Conservation (phyloP, 2,329 filamentous ascomycete genomes). For the Cadophora luteo-olivacea region DNA sequence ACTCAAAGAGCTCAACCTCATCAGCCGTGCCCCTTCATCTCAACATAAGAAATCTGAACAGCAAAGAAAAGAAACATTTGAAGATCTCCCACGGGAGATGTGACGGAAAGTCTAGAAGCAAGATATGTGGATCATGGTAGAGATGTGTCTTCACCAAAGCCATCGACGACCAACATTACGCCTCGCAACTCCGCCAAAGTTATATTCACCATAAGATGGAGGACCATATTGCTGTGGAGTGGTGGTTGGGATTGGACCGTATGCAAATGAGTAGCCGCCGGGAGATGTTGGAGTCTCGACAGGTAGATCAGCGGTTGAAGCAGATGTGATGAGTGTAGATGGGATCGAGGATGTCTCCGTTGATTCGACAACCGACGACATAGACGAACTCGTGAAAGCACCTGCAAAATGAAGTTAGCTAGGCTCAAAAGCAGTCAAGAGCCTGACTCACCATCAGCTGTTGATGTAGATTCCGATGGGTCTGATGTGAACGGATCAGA, state of each 20-base stretch:
- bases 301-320: neutral
- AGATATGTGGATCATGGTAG: constrained; percentile 26
- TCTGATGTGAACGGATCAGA: neutral
- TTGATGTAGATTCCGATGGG: constrained; percentile 12
- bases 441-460: constrained; percentile 18
- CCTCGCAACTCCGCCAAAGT: constrained; percentile 12
- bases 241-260: constrained; percentile 13
- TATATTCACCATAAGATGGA: constrained; percentile 15
- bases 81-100: constrained; percentile 17
- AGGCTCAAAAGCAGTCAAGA: neutral
- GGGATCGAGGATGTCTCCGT: neutral
- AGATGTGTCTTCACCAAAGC: constrained; percentile 28
- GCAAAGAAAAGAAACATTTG: constrained; percentile 16
- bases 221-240: constrained; percentile 12
- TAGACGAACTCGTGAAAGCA: constrained; percentile 14
- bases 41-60: constrained; percentile 25
- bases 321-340: constrained; percentile 3
- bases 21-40: constrained; percentile 21
- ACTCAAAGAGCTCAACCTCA: constrained; percentile 1
- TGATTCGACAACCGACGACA: neutral
- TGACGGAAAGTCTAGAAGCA: constrained; percentile 36
- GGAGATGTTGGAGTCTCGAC: constrained; percentile 6
- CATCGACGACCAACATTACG: constrained; percentile 19
- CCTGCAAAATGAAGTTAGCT: constrained; percentile 2
- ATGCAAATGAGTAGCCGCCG: neutral